Base-by-base conservation (phyloP, 1,284 basidiomycete species). In the Rhodotorula sp. region DNA sequence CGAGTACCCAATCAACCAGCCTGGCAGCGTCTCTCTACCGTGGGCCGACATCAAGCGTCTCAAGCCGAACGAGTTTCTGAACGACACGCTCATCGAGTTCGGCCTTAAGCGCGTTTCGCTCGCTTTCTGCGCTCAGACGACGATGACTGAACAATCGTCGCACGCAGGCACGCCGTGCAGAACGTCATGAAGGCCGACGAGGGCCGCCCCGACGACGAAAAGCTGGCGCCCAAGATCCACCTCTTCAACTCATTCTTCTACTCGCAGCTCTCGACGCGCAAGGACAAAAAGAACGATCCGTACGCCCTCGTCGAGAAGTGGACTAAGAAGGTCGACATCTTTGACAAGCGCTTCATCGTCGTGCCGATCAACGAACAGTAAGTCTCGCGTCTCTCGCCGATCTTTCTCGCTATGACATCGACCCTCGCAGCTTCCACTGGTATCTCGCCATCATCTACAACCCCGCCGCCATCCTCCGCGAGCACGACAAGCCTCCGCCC, bases 191-290 rank as follows among this genome's bases (percentile, higher is more conserved):
- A 75, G 40, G 74, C 76, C 34, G 70, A 74, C 10, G 34, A 46
- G 1, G 4, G 5, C 0, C 60, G 37, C 2, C 24, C 52, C 37
- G 79, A 76, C 37, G 78, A 89, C 68, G 87, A 88, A 0, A 83
- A 82, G 18, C 81, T 91, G 18, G 89, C 87, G 4, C 85, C 88
- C 10, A 84, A 91, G 74, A 85, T 95, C 3, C 88, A 97, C 78
- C 85, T 99, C 10, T 98, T 99, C 83, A 98, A 89, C 79, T 94
- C 94, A 0, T 99, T 97, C 82, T 98, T 99, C 81, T 98, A 93
- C 83, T 91, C 94, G 81, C 94, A 94, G 78, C 82, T 99, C n/a
- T 88, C 88, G 68, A 85, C 85, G 71, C 87, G 86, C 77, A 73
- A 68, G 69, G 67, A 59, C n/a, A 69, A 64, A 65, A 69, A 60